Percentiles rank a stretch among this genome's conserved stretches.
phyloP scores from a whole-genome alignment of 2,329 filamentous ascomycete genomes.

The Claviceps sp. region DNA sequence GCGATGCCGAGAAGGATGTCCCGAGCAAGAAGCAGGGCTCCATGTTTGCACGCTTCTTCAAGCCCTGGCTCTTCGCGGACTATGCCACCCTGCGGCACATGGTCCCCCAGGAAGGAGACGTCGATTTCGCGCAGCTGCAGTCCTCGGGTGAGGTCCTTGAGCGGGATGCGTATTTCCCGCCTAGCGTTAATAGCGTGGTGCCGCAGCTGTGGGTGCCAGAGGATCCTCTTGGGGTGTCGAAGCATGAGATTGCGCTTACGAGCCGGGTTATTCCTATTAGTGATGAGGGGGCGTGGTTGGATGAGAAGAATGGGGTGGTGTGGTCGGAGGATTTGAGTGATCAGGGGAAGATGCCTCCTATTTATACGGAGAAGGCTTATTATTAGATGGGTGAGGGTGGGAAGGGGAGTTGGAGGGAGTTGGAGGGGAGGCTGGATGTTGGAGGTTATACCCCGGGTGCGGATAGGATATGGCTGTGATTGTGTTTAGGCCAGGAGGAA shows the following conservation, averaged over 20 bases:
- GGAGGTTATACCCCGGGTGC: slow-evolving; percentile 6
- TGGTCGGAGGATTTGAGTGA: slow-evolving; percentile 22
- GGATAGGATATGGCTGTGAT: too few relatives aligned
- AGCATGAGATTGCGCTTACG: slow-evolving; percentile 57
- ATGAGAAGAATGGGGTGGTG: slow-evolving; percentile 44
- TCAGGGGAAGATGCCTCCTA: slow-evolving; percentile 27
- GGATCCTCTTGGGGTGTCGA: slow-evolving; percentile 54
- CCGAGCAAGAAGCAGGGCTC: slow-evolving; percentile 36
- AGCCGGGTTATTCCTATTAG: slow-evolving; percentile 55
- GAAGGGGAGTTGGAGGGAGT: not conserved
- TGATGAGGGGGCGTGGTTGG: slow-evolving; percentile 56
- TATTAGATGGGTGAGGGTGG: slow-evolving; percentile 19
- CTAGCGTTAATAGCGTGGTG: slow-evolving; percentile 46
- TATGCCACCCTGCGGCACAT: slow-evolving; percentile 59
- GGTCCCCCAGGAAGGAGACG: slow-evolving; percentile 44
- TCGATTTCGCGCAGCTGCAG: slow-evolving; percentile 30
- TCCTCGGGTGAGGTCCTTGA: slow-evolving; percentile 50
- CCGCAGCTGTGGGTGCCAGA: slow-evolving; percentile 65
- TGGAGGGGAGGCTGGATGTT: too few relatives aligned
- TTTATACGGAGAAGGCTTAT: slow-evolving; percentile 31
- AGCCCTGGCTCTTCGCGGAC: slow-evolving; percentile 63
- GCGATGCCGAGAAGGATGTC: slow-evolving; percentile 3
- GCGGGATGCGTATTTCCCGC: slow-evolving; percentile 58
- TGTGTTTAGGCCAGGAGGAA: too few relatives aligned
- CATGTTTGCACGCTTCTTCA: slow-evolving; percentile 48